These are phyloP conservation scores for Dactylellina cionopaga DNA, from an alignment of 2,329 filamentous ascomycete species.

Conservation along the genomic window DNA sequence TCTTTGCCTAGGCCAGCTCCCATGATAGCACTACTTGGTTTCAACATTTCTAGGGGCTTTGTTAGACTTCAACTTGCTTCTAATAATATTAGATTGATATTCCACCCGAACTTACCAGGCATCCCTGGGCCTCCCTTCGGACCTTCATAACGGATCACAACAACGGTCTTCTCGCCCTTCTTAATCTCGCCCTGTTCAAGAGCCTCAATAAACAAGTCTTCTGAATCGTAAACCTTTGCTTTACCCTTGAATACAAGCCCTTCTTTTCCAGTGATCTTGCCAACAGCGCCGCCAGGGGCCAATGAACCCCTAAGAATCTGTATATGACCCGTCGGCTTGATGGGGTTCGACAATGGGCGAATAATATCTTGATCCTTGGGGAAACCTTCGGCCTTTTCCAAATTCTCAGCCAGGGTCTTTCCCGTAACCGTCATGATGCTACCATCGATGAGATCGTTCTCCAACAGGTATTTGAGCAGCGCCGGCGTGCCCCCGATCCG, in stretches of 20 bases:
- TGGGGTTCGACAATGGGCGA: constrained; percentile 73
- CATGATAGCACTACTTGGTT: constrained; percentile 78
- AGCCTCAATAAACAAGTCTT: constrained; percentile 74
- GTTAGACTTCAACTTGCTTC: background rate
- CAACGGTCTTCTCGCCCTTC: constrained; percentile 79
- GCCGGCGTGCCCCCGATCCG: constrained; percentile 69
- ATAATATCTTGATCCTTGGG: constrained; percentile 76
- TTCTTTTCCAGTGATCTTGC: constrained; percentile 82
- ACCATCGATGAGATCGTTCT: constrained; percentile 69
- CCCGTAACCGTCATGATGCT: constrained; percentile 71
- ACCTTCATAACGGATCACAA: constrained; percentile 78
- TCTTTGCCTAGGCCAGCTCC: constrained; percentile 76
- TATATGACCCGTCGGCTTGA: constrained; percentile 77
- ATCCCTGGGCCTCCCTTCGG: constrained; percentile 79
- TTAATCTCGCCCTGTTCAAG: constrained; percentile 75
- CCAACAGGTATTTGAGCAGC: constrained; percentile 69
- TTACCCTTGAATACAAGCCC: constrained; percentile 74
- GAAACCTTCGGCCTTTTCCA: constrained; percentile 71
- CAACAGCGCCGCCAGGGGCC: constrained; percentile 75
- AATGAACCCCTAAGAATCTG: constrained; percentile 77
- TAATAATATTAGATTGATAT: too few relatives aligned
- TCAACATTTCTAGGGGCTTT: constrained; percentile 70
- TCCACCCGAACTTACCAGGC: constrained; percentile 61
- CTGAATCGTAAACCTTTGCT: constrained; percentile 75
- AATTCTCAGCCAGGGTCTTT: constrained; percentile 69